phyloP scores from a whole-genome alignment of 495 filamentous ascomycete genomes.

The Jackrogersella multiformis region DNA sequence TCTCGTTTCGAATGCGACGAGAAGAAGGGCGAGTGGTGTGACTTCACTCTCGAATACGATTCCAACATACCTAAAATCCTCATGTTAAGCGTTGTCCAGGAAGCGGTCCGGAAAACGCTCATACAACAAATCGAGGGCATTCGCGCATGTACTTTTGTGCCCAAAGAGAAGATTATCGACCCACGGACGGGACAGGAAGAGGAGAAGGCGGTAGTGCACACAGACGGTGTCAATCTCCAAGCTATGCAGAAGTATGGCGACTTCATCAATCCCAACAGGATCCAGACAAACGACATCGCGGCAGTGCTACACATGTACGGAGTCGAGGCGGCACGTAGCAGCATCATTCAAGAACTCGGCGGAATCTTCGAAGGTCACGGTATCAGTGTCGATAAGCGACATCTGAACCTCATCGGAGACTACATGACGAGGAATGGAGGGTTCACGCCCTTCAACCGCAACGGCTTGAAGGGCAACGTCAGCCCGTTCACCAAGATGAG shows the following conservation, averaged over 20 bases:
- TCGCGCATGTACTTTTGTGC: constrained; percentile 73
- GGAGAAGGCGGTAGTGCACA: constrained; percentile 69
- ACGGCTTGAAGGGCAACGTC: constrained; percentile 80
- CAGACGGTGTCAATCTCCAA: constrained; percentile 85
- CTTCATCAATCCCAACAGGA: constrained; percentile 83
- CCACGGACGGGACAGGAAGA: constrained; percentile 55
- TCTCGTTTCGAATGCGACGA: constrained; percentile 83
- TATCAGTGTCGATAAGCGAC: constrained; percentile 90
- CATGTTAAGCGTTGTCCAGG: constrained; percentile 87
- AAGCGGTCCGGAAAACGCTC: constrained; percentile 74
- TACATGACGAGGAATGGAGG: constrained; percentile 92
- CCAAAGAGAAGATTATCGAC: constrained; percentile 67
- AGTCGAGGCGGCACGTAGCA: constrained; percentile 87
- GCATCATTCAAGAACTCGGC: constrained; percentile 87
- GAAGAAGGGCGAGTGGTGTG: constrained; percentile 73
- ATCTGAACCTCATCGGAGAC: constrained; percentile 95
- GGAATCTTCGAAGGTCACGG: constrained; percentile 90
- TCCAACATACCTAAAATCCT: constrained; percentile 86
- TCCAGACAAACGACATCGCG: constrained; percentile 92
- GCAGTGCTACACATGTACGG: constrained; percentile 86
- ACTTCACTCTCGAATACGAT: constrained; percentile 85
- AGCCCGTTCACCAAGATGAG: constrained; percentile 98
- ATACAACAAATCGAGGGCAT: constrained; percentile 88
- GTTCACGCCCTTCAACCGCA: constrained; percentile 90
- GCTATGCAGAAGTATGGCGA: constrained; percentile 90